Percentiles rank a stretch among this genome's conserved stretches.
Conservation (phyloP, 768 basidiomycete genomes). For the Tulasnella sp. region DNA sequence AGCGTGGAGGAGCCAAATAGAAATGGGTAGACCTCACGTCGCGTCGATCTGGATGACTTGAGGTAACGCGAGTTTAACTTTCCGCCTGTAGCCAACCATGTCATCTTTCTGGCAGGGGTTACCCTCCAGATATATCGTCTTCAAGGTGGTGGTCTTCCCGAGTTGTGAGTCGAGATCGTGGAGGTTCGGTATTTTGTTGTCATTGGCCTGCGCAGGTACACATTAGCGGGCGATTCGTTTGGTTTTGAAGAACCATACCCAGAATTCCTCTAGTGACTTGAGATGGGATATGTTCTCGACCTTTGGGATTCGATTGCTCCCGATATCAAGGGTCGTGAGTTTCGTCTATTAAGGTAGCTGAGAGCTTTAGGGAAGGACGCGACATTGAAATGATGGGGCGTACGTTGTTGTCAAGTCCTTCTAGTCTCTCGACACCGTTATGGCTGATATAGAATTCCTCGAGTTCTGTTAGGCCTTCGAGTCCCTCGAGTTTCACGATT, state of each 20-base stretch:
- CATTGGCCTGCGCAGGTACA: conserved; percentile 56
- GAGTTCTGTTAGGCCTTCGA: conserved; percentile 62
- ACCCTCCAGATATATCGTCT: conserved; percentile 89
- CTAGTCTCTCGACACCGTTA: conserved; percentile 76
- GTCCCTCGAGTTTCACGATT: conserved; percentile 75
- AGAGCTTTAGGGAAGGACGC: not conserved
- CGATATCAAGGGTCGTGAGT: conserved; percentile 79
- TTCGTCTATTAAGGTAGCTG: conserved; percentile 37
- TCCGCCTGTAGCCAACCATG: conserved; percentile 72
- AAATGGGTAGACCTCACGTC: conserved; percentile 49
- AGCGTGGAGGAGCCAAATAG: not conserved
- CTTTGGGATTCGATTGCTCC: conserved; percentile 69
- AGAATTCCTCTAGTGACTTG: conserved; percentile 75
- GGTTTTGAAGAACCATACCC: conserved; percentile 46
- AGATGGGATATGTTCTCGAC: conserved; percentile 82
- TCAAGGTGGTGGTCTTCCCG: conserved; percentile 48
- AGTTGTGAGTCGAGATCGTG: conserved; percentile 61
- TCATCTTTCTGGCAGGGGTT: conserved; percentile 86
- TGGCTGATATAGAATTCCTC: conserved; percentile 92
- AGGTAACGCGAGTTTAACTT: conserved; percentile 80
- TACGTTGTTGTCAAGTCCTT: conserved; percentile 82
- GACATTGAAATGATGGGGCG: conserved; percentile 26
- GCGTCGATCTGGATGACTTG: conserved; percentile 93
- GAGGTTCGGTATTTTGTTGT: conserved; percentile 74
- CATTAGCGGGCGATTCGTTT: not conserved